phyloP scores from a whole-genome alignment of 306 rosid genomes.

The Amphicarpaea edgeworthii region DNA sequence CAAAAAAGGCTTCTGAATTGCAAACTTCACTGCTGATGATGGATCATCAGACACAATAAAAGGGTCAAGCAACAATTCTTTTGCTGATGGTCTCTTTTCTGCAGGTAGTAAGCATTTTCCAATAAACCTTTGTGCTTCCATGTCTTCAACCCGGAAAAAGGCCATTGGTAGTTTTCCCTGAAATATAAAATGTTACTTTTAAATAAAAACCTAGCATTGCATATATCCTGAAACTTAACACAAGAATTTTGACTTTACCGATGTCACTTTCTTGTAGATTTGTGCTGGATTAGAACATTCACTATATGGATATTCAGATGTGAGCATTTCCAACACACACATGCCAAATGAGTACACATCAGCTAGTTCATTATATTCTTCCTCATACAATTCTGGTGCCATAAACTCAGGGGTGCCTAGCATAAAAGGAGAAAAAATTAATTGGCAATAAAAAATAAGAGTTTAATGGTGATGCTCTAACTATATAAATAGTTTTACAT shows the following conservation, averaged over 20 bases:
- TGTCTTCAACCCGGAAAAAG: conserved; percentile 69
- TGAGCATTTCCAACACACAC: conserved; percentile 94
- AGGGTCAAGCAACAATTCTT: conserved; percentile 76
- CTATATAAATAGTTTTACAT: too few species aligned
- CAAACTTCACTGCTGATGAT: conserved; percentile 44
- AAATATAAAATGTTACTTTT: conserved; percentile 38
- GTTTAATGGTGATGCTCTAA: too few species aligned
- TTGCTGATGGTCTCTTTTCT: conserved; percentile 72
- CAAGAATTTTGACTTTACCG: conserved; percentile 56
- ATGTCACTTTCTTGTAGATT: conserved; percentile 95
- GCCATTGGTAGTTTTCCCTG: conserved; percentile 90
- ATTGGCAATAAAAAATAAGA: neutral
- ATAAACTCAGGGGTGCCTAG: conserved; percentile 96
- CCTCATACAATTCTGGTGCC: conserved; percentile 96
- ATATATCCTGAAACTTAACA: neutral
- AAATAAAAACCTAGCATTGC: conserved; percentile 1
- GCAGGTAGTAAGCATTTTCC: conserved; percentile 78
- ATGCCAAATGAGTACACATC: conserved; percentile 96
- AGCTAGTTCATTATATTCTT: conserved; percentile 90
- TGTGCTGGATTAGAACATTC: conserved; percentile 95
- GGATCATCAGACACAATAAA: conserved; percentile 65
- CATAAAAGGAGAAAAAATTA: conserved; percentile 1
- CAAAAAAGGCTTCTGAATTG: conserved; percentile 70
- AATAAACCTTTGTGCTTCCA: conserved; percentile 76
- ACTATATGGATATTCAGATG: conserved; percentile 83